A percentile compares a stretch with the other conserved stretches of the same genome.
These are phyloP conservation scores for Lizonia empirigonia DNA, from an alignment of 2,329 filamentous ascomycete species.

Conservation along the genomic window DNA sequence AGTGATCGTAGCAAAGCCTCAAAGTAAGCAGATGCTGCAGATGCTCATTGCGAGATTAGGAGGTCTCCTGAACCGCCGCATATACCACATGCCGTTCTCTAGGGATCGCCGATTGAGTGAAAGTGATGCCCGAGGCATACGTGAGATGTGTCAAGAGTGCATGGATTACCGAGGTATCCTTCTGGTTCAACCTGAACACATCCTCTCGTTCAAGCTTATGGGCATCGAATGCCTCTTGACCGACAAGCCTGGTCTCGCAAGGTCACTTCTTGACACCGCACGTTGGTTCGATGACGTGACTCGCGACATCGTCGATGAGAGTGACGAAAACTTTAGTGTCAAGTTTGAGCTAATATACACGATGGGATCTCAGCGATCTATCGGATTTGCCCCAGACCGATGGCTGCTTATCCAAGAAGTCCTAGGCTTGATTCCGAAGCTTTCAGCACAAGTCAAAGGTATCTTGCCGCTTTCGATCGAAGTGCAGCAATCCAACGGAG, in stretches of 20 bases:
- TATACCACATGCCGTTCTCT: constrained; percentile 66
- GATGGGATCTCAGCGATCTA: constrained; percentile 57
- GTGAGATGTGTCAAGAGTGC: constrained; percentile 53
- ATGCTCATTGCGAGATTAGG: constrained; percentile 62
- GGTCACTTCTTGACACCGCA: constrained; percentile 51
- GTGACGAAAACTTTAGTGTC: constrained; percentile 66
- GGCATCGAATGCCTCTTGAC: constrained; percentile 57
- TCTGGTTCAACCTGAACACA: constrained; percentile 67
- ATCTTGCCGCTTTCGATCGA: constrained; percentile 53
- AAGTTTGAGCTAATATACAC: constrained; percentile 69
- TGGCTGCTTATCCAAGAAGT: constrained; percentile 64
- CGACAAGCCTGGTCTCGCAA: constrained; percentile 37
- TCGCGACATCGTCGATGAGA: constrained; percentile 68
- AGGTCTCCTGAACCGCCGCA: constrained; percentile 59
- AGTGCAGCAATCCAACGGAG: constrained; percentile 40
- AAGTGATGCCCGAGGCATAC: constrained; percentile 46
- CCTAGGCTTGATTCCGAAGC: constrained; percentile 52
- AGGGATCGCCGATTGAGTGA: constrained; percentile 51
- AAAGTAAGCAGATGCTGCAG: constrained; percentile 65
- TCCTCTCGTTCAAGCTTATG: constrained; percentile 68
- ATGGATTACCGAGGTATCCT: constrained; percentile 60
- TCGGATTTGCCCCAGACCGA: constrained; percentile 61
- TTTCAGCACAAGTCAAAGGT: constrained; percentile 38
- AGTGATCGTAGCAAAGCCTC: constrained; percentile 66
- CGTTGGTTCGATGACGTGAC: constrained; percentile 52